Evolutionary conservation across 2,329 filamentous ascomycete species (phyloP), one percentile per base, ranked within the genome.

Genomic region (Cercospora beticola): DNA sequence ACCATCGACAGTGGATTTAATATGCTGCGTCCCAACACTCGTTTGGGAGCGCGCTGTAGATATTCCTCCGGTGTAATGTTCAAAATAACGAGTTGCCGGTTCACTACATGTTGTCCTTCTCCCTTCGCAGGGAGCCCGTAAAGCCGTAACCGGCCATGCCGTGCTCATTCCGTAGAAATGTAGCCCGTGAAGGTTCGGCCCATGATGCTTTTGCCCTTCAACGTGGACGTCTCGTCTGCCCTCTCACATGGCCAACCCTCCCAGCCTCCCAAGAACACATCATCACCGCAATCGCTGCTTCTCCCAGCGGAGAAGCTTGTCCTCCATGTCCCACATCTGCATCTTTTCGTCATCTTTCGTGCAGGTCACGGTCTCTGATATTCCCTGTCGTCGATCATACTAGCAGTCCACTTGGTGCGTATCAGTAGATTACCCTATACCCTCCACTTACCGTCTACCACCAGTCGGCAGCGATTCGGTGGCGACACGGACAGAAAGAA

Each of bases 1-100:
- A 69, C 68, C 71, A 72, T 68, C 70, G 71, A 69, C 67, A 71
- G 70, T 65, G 62, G 66, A 68, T 59, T 36, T 70, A 68, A 70
- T 67, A 68, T 68, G 69, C 65, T 63, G 57, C 66, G 57, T 56
- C 65, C 64, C 52, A 28, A 16, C 65, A 59, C 62, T 64, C 64
- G 28, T 67, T 63, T 28, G 65, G 65, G 60, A 64, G 54, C 30
- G 62, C 66, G 67, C 62, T 73, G 71, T 73, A 73, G 56, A 73
- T 71, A 70, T 68, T 67, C 52, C 33, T 57, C 52, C 26, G 30
- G 31, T 57, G 33, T 59, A 33, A 26, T 58, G 62, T 31, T 46
- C 21, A 46, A 62, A 43, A 65, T 28, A 59, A 49, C 62, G 49
- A 56, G 23, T n/a, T 56, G 49, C 12, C 49, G 5, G 49, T 56